phyloP scores from a whole-genome alignment of 805 yeast species.

The Grigorovia transvaalensis region DNA sequence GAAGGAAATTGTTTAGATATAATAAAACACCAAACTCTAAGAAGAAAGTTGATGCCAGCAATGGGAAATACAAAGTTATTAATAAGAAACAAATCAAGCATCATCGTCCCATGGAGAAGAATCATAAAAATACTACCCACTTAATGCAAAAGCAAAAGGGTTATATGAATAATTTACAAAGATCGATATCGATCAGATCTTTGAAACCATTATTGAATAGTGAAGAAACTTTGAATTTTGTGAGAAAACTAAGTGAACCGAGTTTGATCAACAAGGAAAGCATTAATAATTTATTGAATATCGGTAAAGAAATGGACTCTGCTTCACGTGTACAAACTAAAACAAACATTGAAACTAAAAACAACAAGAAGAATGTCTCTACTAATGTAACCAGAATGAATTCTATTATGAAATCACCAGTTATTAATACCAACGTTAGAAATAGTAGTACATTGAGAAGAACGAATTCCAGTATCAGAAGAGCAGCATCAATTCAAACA shows the following conservation, averaged over 20 bases:
- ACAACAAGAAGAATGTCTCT: not conserved
- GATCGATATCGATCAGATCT: conserved; percentile 14
- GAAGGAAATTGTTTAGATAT: conserved; percentile 15
- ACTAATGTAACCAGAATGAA: not conserved
- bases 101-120: not conserved
- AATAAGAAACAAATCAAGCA: not conserved
- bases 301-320: not conserved
- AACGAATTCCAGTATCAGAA: conserved; percentile 28
- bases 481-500: conserved; percentile 29
- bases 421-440: not conserved
- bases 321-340: no score
- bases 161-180: conserved; percentile 22
- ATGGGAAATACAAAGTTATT: not conserved
- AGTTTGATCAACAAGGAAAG: not conserved
- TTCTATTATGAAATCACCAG: not conserved
- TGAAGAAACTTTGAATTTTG: not conserved
- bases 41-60: not conserved
- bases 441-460: conserved; percentile 19
- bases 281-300: no score
- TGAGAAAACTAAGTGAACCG: not conserved
- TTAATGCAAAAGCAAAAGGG: conserved; percentile 20
- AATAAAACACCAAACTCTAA: conserved; percentile 2
- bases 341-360: not conserved
- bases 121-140: conserved; percentile 12
- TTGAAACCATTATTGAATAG: not conserved